phyloP scores from a whole-genome alignment of 805 yeast species.

The Cyberlindnera petersonii region DNA sequence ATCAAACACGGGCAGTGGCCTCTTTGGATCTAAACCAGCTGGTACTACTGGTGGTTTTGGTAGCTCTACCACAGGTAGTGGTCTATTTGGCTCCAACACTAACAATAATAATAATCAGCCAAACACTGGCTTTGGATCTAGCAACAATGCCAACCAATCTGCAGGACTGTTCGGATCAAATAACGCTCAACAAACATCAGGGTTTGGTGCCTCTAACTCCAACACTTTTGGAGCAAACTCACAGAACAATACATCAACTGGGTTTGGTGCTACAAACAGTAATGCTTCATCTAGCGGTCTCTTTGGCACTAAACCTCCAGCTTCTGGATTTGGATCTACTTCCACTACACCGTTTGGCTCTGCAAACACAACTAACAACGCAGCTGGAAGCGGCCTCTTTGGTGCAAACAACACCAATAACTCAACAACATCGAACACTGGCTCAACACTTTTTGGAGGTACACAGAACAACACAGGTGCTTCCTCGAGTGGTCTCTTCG shows the following conservation, averaged over 20 bases:
- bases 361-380: no score
- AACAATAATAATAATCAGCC: constrained; percentile 16
- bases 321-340: no score
- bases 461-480: no score
- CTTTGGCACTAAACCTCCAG: constrained; percentile 26
- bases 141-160: background rate
- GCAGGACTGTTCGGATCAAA: constrained; percentile 9
- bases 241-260: background rate
- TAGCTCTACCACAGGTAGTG: constrained; percentile 3
- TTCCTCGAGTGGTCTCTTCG: no score
- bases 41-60: constrained; percentile 9
- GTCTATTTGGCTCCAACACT: constrained; percentile 31
- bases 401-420: no score
- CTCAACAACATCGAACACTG: no score
- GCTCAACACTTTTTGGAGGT: no score
- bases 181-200: constrained; percentile 11
- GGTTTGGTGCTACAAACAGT: constrained; percentile 5
- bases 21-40: constrained; percentile 24
- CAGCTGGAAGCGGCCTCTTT: no score
- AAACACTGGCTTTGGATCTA: constrained; percentile 25
- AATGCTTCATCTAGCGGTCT: constrained; percentile 27
- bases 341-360: no score
- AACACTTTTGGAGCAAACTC: constrained; percentile 16
- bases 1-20: constrained; percentile 12
- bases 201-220: constrained; percentile 5